These are phyloP conservation scores for Pyrenochaeta sp. DNA, from an alignment of 2,329 filamentous ascomycete species.

Conservation along the genomic window DNA sequence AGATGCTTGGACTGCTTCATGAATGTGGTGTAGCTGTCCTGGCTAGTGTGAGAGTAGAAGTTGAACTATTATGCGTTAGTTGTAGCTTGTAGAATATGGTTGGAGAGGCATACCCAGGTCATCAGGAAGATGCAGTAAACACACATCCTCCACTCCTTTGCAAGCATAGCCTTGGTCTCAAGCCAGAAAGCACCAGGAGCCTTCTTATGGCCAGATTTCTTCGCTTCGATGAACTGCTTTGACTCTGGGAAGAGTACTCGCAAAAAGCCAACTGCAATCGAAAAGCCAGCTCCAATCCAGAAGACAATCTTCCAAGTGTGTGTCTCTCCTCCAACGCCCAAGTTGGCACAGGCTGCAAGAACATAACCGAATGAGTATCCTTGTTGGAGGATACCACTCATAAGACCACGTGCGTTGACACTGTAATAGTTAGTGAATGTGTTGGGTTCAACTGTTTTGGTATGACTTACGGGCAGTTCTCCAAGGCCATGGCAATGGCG, in stretches of 20 bases:
- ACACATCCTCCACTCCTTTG: constrained; percentile 77
- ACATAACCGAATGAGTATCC: constrained; percentile 85
- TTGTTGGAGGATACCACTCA: constrained; percentile 84
- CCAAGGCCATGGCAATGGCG: constrained; percentile 79
- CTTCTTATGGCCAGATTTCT: constrained; percentile 64
- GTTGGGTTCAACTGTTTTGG: constrained; percentile 3
- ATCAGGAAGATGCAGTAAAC: constrained; percentile 81
- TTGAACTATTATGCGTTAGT: constrained; percentile 56
- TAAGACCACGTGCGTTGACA: constrained; percentile 74
- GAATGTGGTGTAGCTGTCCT: constrained; percentile 84
- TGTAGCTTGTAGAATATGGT: neutral
- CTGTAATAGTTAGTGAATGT: constrained; percentile 33
- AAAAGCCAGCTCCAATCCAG: constrained; percentile 74
- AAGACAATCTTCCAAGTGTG: constrained; percentile 79
- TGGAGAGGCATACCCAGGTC: constrained; percentile 63
- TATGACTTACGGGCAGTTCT: constrained; percentile 70
- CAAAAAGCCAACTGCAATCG: constrained; percentile 73
- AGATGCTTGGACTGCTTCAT: constrained; percentile 78
- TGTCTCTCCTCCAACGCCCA: constrained; percentile 71
- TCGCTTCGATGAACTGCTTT: constrained; percentile 76
- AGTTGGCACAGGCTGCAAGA: constrained; percentile 76
- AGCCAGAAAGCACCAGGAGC: constrained; percentile 67
- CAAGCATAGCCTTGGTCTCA: constrained; percentile 74
- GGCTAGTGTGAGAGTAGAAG: constrained; percentile 77
- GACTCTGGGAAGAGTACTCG: constrained; percentile 77